Evolutionary conservation across 2,329 filamentous ascomycete species (phyloP), one percentile per base, ranked within the genome.

Genomic region (Cucurbitaria berberidis): DNA sequence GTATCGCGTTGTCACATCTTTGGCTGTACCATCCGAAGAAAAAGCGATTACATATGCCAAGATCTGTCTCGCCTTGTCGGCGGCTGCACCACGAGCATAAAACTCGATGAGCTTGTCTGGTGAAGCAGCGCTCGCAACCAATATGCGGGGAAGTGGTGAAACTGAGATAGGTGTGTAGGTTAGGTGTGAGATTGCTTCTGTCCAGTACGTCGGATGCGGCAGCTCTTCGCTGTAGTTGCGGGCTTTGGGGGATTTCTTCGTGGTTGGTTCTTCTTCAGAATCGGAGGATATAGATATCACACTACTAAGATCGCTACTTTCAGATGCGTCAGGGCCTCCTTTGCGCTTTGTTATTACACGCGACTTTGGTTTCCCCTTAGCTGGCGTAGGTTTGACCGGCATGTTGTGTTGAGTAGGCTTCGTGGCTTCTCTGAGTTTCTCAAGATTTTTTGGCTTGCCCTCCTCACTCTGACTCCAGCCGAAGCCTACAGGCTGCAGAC

Each of bases 1-100:
- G 72, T 99, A 99, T 24, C 95, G 85, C 10, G 95, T 87, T 0
- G 95, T 99, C 15, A 99, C 89, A 70, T 99, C 95, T 72, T 98
- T 98, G 11, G 91, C 93, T 0, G 91, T 93, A 2, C 90, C 91
- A 69, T 98, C 93, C 3, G 85, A 77, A 0, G 90, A 91, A 74
- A 90, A 91, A 0, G 89, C 93, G 18, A 98, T 81, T 2, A 96
- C 84, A 67, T 99, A 99, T 40, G 90, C 90, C 67, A 96, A 91
- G 11, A 96, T 86, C 73, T 98, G 93, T 63, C 91, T 93, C 0
- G 89, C 86, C 66, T 89, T 91, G 29, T 96, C 91, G 0, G 93
- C 91, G 69, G 89, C 91, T 30, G 82, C 84, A 5, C 93, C 93
- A 13, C 91, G 87, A 13, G 93, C 90, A 66, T 97, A 92, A 46